Conservation (phyloP, 768 basidiomycete species). For the Tephrocybe sp. region DNA sequence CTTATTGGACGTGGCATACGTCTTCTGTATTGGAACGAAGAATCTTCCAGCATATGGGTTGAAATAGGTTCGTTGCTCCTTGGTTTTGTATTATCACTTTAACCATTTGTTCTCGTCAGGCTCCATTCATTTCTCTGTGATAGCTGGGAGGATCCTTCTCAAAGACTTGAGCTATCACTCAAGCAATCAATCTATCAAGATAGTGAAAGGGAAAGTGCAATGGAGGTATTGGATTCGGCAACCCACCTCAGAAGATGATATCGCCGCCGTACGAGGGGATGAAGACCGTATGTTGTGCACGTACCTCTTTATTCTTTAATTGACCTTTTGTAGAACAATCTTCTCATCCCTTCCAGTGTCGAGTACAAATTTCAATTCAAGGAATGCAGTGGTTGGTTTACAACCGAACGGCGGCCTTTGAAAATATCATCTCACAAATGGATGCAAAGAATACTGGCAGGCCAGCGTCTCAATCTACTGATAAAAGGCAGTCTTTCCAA, state of each 20-base stretch:
- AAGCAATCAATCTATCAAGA: conserved; percentile 83
- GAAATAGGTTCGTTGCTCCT: conserved; percentile 58
- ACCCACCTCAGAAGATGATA: conserved; percentile 73
- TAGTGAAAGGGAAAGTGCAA: conserved; percentile 81
- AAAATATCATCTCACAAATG: conserved; percentile 80
- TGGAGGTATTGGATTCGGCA: conserved; percentile 94
- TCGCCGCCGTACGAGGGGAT: conserved; percentile 44
- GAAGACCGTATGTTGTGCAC: conserved; percentile 48
- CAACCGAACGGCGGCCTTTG: conserved; percentile 86
- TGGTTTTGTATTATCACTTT: neutral
- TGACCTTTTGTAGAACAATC: conserved; percentile 28
- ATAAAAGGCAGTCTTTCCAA: conserved; percentile 35
- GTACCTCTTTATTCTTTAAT: neutral
- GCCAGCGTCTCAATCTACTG: conserved; percentile 35
- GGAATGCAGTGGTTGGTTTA: conserved; percentile 94
- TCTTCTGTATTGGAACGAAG: conserved; percentile 73
- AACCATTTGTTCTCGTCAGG: conserved; percentile 39
- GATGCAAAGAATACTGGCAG: conserved; percentile 37
- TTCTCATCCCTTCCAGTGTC: conserved; percentile 55
- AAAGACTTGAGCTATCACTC: conserved; percentile 90
- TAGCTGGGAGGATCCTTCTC: conserved; percentile 84
- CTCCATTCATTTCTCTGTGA: conserved; percentile 86
- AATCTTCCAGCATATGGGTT: conserved; percentile 77
- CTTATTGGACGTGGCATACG: conserved; percentile 66
- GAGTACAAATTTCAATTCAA: conserved; percentile 75